These are phyloP conservation scores for Cotoneaster glaucophyllus DNA, from an alignment of 306 rosid genomes.

Conservation along the genomic window DNA sequence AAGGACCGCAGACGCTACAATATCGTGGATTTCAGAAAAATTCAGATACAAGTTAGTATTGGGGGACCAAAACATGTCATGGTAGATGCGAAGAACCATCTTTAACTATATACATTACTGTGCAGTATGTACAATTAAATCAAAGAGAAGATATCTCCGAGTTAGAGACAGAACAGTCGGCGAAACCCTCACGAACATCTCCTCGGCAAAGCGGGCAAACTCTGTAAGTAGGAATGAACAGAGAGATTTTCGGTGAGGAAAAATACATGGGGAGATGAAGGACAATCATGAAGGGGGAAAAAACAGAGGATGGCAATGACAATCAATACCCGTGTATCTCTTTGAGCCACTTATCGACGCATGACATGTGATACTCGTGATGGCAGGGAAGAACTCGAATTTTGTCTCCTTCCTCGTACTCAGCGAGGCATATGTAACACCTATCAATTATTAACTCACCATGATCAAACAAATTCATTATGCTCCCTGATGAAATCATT, in stretches of 20 bases:
- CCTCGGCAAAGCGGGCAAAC: constrained; percentile 97
- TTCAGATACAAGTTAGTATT: constrained; percentile 4
- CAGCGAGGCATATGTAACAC: constrained; percentile 93
- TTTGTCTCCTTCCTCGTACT: constrained; percentile 90
- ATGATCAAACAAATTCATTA: not conserved
- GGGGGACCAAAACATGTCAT: not conserved
- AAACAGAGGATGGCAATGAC: constrained; percentile 2
- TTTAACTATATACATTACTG: constrained; percentile 36
- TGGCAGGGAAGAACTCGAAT: constrained; percentile 90
- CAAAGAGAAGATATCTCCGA: constrained; percentile 50
- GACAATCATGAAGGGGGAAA: not conserved
- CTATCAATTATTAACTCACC: constrained; percentile 29
- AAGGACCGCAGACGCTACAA: constrained; percentile 3
- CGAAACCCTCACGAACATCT: constrained; percentile 67
- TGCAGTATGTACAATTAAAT: constrained; percentile 28
- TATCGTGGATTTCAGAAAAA: not conserved
- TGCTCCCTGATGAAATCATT: not conserved
- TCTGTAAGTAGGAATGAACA: constrained; percentile 31
- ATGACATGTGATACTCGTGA: constrained; percentile 84
- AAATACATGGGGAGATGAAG: not conserved
- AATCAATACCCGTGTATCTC: constrained; percentile 87
- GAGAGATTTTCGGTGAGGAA: not conserved
- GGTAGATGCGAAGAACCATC: constrained; percentile 9
- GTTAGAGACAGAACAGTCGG: constrained; percentile 39
- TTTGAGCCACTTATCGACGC: constrained; percentile 96